A percentile compares a stretch with the other conserved stretches of the same genome.
Conservation (phyloP, 768 basidiomycete genomes). For the Kondoa malvinella region DNA sequence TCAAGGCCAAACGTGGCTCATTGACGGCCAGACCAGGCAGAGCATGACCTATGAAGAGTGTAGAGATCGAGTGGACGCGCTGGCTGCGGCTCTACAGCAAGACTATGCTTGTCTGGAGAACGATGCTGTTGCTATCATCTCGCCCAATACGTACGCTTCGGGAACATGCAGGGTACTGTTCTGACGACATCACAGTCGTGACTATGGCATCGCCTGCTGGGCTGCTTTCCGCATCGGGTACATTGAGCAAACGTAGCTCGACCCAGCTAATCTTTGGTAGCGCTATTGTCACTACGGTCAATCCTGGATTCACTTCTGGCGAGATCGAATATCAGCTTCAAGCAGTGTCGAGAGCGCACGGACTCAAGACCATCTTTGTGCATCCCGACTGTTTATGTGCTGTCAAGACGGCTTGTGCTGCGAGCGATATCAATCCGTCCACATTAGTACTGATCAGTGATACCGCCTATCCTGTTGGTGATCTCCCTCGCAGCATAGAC, state of each 20-base stretch:
- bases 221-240: neutral
- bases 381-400: neutral
- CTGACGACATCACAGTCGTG: neutral
- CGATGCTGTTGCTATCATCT: neutral
- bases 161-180: neutral
- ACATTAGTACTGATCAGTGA: neutral
- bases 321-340: neutral
- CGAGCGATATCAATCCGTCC: neutral
- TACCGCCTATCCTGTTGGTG: neutral
- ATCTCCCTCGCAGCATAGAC: neutral
- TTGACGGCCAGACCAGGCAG: neutral
- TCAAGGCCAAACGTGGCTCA: constrained; percentile 2
- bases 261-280: neutral
- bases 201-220: constrained; percentile 5
- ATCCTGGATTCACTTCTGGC: neutral
- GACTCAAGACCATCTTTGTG: constrained; percentile 8
- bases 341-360: neutral
- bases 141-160: neutral
- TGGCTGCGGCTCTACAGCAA: neutral
- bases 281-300: neutral
- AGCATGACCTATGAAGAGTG: neutral
- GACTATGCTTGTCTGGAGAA: neutral
- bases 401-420: neutral
- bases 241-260: neutral
- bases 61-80: neutral